phyloP scores from a whole-genome alignment of 2,329 filamentous ascomycete species.

The Fonsecaea erecta region DNA sequence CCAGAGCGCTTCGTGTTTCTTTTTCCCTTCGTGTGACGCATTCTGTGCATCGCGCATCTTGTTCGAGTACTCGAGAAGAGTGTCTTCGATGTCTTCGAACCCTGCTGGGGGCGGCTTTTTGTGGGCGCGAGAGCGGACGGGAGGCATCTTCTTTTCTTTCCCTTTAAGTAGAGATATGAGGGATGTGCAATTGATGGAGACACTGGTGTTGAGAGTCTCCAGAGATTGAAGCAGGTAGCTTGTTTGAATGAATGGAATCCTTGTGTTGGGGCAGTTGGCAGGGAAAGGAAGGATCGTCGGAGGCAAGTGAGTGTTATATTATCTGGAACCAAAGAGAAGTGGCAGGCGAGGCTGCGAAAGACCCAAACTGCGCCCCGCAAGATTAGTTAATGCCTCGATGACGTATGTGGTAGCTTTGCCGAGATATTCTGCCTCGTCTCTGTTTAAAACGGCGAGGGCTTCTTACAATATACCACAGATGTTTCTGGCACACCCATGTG shows the following conservation, averaged over 20 bases:
- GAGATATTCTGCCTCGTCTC: constrained; percentile 8
- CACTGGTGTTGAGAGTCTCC: too few relatives aligned
- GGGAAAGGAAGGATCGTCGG: not conserved
- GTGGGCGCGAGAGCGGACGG: constrained; percentile 60
- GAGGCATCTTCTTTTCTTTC: constrained; percentile 56
- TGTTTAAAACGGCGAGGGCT: not conserved
- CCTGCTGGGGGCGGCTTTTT: constrained; percentile 69
- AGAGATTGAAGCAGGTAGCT: not conserved
- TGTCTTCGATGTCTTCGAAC: constrained; percentile 72
- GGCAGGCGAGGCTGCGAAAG: constrained; percentile 12
- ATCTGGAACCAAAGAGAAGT: not conserved
- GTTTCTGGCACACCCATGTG: not conserved
- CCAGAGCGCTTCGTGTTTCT: constrained; percentile 93
- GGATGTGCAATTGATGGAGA: too few relatives aligned
- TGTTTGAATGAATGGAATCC: not conserved
- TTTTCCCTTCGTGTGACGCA: constrained; percentile 74
- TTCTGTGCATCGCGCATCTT: constrained; percentile 84
- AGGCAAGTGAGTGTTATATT: not conserved
- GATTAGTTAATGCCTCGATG: not conserved
- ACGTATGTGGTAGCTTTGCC: constrained; percentile 10
- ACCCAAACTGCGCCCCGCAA: not conserved
- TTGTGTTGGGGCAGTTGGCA: not conserved
- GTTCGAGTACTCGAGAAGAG: constrained; percentile 68
- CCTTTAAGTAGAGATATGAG: not conserved
- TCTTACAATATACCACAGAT: not conserved